These are phyloP conservation scores for Populus ilicifolia DNA, from an alignment of 345 rosid species.

Conservation along the genomic window DNA sequence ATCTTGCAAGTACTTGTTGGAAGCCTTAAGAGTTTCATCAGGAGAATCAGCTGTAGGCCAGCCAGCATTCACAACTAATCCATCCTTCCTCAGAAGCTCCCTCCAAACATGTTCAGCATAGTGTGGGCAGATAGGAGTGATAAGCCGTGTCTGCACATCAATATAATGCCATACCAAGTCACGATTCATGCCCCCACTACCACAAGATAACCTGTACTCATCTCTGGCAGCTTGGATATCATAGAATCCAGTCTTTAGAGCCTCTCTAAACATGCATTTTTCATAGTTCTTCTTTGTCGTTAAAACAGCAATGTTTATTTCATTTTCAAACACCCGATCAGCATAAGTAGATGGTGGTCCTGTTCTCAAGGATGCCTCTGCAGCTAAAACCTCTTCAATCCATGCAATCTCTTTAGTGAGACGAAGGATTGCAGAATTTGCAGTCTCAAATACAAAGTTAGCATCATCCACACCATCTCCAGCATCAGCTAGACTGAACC, in stretches of 20 bases:
- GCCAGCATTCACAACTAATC: slow-evolving; percentile 73
- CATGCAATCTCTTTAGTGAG: slow-evolving; percentile 85
- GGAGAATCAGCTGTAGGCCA: slow-evolving; percentile 80
- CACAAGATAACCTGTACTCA: slow-evolving; percentile 85
- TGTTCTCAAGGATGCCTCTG: slow-evolving; percentile 60
- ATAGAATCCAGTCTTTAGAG: slow-evolving; percentile 81
- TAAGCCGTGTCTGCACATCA: slow-evolving; percentile 88
- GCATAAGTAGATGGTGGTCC: slow-evolving; percentile 75
- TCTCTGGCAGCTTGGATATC: slow-evolving; percentile 94
- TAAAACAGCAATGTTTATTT: slow-evolving; percentile 73
- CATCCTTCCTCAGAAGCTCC: slow-evolving; percentile 70
- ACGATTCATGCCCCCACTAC: slow-evolving; percentile 66
- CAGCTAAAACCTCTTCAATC: slow-evolving; percentile 81
- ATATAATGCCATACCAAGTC: slow-evolving; percentile 64
- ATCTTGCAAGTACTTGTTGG: slow-evolving; percentile 90
- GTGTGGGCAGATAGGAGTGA: slow-evolving; percentile 91
- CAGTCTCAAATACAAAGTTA: slow-evolving; percentile 86
- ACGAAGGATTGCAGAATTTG: slow-evolving; percentile 81
- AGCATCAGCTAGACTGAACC: slow-evolving; percentile 88
- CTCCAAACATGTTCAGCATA: slow-evolving; percentile 90
- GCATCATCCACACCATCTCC: slow-evolving; percentile 99
- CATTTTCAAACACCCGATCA: slow-evolving; percentile 81
- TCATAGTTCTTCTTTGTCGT: slow-evolving; percentile 63
- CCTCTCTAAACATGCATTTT: slow-evolving; percentile 84
- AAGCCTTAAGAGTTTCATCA: slow-evolving; percentile 69